Base-by-base conservation (phyloP, 2,329 filamentous ascomycete genomes). In the Apiospora phragmitis region DNA sequence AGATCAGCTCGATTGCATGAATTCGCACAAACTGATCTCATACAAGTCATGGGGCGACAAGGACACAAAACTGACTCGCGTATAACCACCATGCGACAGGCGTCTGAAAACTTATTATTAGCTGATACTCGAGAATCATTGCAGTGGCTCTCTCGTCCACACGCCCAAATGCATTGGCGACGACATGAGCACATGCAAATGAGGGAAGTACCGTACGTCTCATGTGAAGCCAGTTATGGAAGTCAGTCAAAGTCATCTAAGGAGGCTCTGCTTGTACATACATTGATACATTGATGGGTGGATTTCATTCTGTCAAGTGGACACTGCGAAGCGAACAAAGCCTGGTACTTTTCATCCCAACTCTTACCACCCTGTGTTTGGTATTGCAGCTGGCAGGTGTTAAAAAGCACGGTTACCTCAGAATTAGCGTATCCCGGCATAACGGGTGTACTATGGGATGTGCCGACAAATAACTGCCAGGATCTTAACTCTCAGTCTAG, bases 371-470 rank as follows among this genome's bases (percentile, higher is more conserved):
- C 51, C 29, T n/a, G 16, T 47, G 43, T n/a, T 47, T 47, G 43
- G 6, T 47, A 21, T 47, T 14, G 32, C 32, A 62, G 55, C 55
- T 62, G 55, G 32, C 55, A 62, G 55, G 55, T 62, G 11, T 62
- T 35, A 38, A 62, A 35, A 62, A 24, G 55, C 55, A 62, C 55
- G 55, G 55, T 62, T 62, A 21, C 55, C 55, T 62, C 55, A n/a
- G 7, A 67, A 35, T 67, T 72, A 71, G 69, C 69, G 69, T 45
- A 71, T 35, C 45, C 69, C 71, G 71, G 69, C 71, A 72, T 72
- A 72, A 71, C 51, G 69, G 71, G 67, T 68, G 68, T 65, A 65
- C 69, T 72, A 72, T 72, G 71, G 70, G 68, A 70, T 55, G 49
- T 71, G 66, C 68, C 70, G 68, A 47, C 55, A n/a, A 32, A 68